Conservation (phyloP, 176 grass and related monocot species). For the Phoenix roebelenii region DNA sequence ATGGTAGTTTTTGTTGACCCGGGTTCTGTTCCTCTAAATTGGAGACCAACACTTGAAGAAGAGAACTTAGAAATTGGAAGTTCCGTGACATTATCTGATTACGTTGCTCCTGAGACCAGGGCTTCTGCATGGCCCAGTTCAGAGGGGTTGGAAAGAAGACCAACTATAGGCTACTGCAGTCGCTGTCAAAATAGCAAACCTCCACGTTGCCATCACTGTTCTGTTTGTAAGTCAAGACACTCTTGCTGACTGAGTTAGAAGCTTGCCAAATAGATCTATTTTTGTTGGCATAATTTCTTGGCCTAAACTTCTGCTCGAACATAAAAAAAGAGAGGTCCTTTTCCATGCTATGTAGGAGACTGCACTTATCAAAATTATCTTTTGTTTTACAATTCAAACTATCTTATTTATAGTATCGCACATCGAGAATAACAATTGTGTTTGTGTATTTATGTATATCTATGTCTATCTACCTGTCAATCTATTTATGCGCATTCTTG, state of each 20-base stretch:
- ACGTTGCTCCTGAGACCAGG: constrained; percentile 24
- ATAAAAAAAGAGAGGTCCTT: too few species aligned
- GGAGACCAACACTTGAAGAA: constrained; percentile 52
- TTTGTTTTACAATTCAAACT: too few species aligned
- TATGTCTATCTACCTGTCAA: too few species aligned
- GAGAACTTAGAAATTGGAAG: constrained; percentile 15
- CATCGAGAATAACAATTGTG: too few species aligned
- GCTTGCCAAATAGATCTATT: too few species aligned
- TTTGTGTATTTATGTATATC: too few species aligned
- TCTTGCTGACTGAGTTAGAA: not conserved
- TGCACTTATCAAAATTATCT: too few species aligned
- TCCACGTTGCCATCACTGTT: constrained; percentile 90
- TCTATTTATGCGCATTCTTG: too few species aligned
- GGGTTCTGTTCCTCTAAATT: constrained; percentile 70
- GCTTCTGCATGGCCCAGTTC: constrained; percentile 30
- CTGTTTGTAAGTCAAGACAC: constrained; percentile 65
- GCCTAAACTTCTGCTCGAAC: too few species aligned
- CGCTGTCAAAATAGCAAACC: constrained; percentile 84
- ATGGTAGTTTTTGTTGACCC: constrained; percentile 75
- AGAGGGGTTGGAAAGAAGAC: constrained; percentile 41
- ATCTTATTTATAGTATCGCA: too few species aligned
- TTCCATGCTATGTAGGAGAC: too few species aligned
- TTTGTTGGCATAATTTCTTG: too few species aligned
- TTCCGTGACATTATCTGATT: constrained; percentile 13
- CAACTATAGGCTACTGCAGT: constrained; percentile 36